Evolutionary conservation across 1,139 yeast genomes (phyloP).

Genomic region (Scheffersomyces parashehatae): DNA sequence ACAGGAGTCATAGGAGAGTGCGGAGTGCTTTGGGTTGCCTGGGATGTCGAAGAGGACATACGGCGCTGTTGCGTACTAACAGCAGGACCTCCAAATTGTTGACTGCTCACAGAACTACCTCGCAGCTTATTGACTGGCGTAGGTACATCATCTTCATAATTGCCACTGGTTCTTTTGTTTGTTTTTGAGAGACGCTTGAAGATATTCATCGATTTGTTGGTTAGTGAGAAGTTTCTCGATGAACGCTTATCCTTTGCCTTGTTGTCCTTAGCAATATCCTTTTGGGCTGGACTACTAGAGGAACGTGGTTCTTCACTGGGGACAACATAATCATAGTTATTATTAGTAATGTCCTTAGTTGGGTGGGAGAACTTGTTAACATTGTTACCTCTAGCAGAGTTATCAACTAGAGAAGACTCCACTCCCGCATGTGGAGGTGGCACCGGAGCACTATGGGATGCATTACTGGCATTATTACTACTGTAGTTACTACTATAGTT

Average conservation of each 20-base stretch:
- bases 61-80: conserved; percentile 2
- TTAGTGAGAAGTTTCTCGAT: conserved; percentile 26
- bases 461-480: background rate
- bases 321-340: no score
- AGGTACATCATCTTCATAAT: conserved; percentile 14
- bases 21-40: conserved; percentile 8
- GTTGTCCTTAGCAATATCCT: background rate
- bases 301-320: no score
- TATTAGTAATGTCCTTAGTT: conserved; percentile 1
- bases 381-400: background rate
- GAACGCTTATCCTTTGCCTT: conserved; percentile 18
- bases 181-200: conserved; percentile 38
- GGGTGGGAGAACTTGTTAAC: background rate
- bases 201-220: conserved; percentile 30
- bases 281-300: no score
- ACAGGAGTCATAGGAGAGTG: conserved; percentile 1
- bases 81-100: background rate
- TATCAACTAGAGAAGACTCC: background rate
- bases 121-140: conserved; percentile 11
- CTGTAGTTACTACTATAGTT: conserved; percentile 3
- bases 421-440: background rate
- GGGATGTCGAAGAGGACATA: conserved; percentile 2
- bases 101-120: conserved; percentile 11
- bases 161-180: conserved; percentile 16
- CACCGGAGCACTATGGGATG: background rate